phyloP scores from a whole-genome alignment of 129 eudicot species.

The Flaveria bidentis region DNA sequence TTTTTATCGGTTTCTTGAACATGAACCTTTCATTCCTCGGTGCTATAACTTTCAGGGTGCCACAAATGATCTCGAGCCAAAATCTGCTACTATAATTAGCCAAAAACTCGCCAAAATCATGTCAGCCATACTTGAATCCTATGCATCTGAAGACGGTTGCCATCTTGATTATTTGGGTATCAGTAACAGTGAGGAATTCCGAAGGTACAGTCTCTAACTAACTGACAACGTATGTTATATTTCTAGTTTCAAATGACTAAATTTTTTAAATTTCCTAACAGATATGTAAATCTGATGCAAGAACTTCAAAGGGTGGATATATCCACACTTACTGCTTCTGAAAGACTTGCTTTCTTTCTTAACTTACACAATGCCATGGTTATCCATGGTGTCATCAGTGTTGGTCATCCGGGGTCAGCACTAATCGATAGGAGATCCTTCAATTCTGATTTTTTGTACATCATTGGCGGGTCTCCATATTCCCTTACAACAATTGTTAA shows the following conservation, averaged over 20 bases:
- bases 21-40: constrained; percentile 74
- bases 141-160: constrained; percentile 72
- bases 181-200: constrained; percentile 94
- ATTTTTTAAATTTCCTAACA: constrained; percentile 27
- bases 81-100: constrained; percentile 54
- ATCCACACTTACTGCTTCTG: constrained; percentile 52
- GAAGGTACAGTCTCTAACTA: constrained; percentile 52
- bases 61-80: constrained; percentile 75
- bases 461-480: constrained; percentile 76
- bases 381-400: constrained; percentile 78
- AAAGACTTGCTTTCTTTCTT: constrained; percentile 83
- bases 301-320: constrained; percentile 84
- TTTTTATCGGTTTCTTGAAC: constrained; percentile 86
- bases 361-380: constrained; percentile 87
- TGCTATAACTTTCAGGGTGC: constrained; percentile 82
- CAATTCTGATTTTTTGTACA: constrained; percentile 70
- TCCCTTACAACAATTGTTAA: constrained; percentile 66
- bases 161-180: constrained; percentile 73
- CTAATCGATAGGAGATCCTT: constrained; percentile 70
- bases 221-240: background rate
- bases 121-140: constrained; percentile 91
- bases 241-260: constrained; percentile 2
- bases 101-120: constrained; percentile 66
- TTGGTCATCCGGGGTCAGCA: constrained; percentile 76
- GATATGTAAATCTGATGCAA: constrained; percentile 73